Evolutionary conservation across 495 filamentous ascomycete species (phyloP), one percentile per base, ranked within the genome.

Genomic region (Barbatosphaeria neglecta): DNA sequence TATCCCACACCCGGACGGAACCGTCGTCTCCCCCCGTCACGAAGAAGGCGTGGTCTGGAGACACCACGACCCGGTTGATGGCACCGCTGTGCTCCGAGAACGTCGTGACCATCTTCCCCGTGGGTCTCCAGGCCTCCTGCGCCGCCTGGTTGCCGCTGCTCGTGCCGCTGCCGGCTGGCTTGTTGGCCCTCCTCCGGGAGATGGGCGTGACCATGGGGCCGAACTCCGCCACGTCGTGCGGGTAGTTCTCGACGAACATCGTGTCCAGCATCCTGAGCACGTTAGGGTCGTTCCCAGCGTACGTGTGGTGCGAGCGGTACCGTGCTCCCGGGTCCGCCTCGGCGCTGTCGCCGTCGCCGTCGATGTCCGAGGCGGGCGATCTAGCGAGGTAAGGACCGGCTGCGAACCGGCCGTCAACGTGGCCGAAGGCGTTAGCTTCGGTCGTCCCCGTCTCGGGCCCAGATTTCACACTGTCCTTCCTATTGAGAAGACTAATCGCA

Each of bases 41-140:
- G 63, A 99, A 99, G 68, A 99, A 99, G 3, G 77, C 68, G 61
- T 99, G 93, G 61, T 97, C 93, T 7, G 93, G 87, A 2, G 90
- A 81, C 19, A 87, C 74, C 5, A 86, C 72, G 13, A 97, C 78
- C 5, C 90, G 77, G 53, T 86, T 95, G 52, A 97, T 78, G 18
- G 86, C 76, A 2, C 74, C 86, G 13, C 72, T 79, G 57, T 99
- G 93, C 58, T 97, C 93, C 1, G 85, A 80, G 55, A 96, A 90
- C 0, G 83, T 84, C 6, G 88, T 86, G 13, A 96, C 82, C 16
- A 95, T 74, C 43, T 73, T 81, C 11, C 93, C 89, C 48, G 81
- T 80, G 0, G 93, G 93, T 54, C 78, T 82, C 93, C 93, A 97
- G 7, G 78, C 72, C 41, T 74, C 76, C 16, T 73, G 65, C 10